Base-by-base conservation (phyloP, 805 yeast genomes). In the Candida ficus region DNA sequence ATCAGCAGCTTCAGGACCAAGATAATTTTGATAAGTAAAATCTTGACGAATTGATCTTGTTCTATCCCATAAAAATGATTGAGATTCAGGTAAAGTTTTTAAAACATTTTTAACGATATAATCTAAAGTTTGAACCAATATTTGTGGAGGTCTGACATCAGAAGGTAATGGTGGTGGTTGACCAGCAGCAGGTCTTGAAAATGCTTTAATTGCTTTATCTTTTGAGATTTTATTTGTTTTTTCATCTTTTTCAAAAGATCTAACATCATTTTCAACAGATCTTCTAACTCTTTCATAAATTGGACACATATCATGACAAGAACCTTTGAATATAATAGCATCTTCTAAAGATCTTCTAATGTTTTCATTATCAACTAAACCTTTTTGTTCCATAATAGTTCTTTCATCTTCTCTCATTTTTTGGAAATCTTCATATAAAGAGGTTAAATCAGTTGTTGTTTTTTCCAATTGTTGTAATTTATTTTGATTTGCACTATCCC, bases 141-240 rank as follows among this genome's bases (percentile, higher is more conserved):
- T 68, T 40, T 72, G 74, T 0, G 99, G 99, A 1, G 99, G 96
- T 45, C 99, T 71, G 4, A 93, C 99, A 59, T 93, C 99, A 1
- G 97, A 88, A 0, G 99, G 99, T 43, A 93, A 66, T 3, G 98
- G 95, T 2, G 97, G 98, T 1, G 96, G 95, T 52, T 93, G 96
- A 7, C 98, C 99, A 1, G 98, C 97, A 14, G 95, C 96, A 0
- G 99, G 97, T 52, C 99, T 71, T 18, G 95, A 84, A 57, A 93
- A 93, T 2, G 96, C 95, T 62, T 93, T 93, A 7, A 93, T 75
- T 0, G 97, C 96, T 33, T 69, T 66, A 0, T 55, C 54, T 22
- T 75, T 59, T 1, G 86, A 71, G 6, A 88, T 82, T 46, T 66
- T 71, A 5, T 77, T 77, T 3, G 77, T 69, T 0, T 65, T 64